A percentile compares a stretch with the other conserved stretches of the same genome.
Conservation (phyloP, 352 stramenopile species). For the Phytophthora macrochlamydospora region DNA sequence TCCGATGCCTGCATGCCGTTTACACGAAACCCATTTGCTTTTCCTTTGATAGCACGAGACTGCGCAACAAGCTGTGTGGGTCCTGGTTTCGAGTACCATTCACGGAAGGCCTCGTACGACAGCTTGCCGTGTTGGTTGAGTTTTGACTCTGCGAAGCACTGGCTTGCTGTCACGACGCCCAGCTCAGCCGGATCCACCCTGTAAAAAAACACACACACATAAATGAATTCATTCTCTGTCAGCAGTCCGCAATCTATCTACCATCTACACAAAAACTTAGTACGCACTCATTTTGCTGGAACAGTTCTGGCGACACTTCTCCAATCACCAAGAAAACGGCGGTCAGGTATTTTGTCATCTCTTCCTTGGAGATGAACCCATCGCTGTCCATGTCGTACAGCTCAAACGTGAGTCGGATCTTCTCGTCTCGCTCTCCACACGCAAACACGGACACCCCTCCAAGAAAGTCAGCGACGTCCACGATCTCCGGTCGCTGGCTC, state of each 20-base stretch:
- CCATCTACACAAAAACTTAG: conserved; percentile 2
- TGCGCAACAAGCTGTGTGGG: conserved; percentile 46
- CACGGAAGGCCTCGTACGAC: conserved; percentile 72
- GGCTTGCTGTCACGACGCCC: conserved; percentile 64
- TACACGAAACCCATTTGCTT: conserved; percentile 1
- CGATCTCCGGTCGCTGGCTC: conserved; percentile 46
- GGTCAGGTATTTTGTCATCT: conserved; percentile 90
- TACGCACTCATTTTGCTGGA: conserved; percentile 69
- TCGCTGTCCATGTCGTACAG: conserved; percentile 87
- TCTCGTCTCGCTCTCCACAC: conserved; percentile 81
- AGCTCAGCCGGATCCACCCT: conserved; percentile 73
- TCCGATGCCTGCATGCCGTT: conserved; percentile 21
- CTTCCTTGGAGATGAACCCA: conserved; percentile 79
- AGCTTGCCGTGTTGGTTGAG: conserved; percentile 71
- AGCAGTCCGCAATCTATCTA: conserved; percentile 1
- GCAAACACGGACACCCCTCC: conserved; percentile 84
- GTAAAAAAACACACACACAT: neutral
- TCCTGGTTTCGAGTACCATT: conserved; percentile 80
- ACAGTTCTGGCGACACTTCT: conserved; percentile 68
- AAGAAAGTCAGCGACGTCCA: conserved; percentile 85
- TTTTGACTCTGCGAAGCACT: conserved; percentile 78
- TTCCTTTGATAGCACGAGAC: conserved; percentile 8
- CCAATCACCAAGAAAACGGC: conserved; percentile 85
- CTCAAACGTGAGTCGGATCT: conserved; percentile 85
- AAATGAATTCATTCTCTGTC: neutral